Evolutionary conservation across 2,329 filamentous ascomycete species (phyloP).

Genomic region (Apiospora saccharicola): DNA sequence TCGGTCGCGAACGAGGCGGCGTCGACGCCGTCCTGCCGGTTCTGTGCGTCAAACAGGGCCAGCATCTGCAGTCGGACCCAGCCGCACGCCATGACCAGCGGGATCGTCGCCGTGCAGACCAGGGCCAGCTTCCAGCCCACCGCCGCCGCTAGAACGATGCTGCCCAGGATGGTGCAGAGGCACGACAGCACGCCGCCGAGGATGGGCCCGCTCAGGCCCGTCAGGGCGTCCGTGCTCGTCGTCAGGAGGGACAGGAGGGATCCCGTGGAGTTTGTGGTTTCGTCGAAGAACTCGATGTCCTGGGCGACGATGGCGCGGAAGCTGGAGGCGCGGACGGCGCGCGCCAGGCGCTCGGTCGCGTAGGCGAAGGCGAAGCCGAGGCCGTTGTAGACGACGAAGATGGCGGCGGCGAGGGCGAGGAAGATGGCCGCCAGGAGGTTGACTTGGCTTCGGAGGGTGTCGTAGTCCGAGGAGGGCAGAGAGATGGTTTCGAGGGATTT

Average conservation of each 20-base stretch:
- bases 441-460: constrained; percentile 29
- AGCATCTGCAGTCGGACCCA: constrained; percentile 62
- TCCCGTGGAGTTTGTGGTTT: constrained; percentile 86
- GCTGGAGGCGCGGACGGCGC: constrained; percentile 30
- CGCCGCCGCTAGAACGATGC: constrained; percentile 62
- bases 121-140: constrained; percentile 78
- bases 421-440: constrained; percentile 14
- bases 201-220: constrained; percentile 85
- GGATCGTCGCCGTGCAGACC: constrained; percentile 64
- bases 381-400: constrained; percentile 24
- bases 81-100: constrained; percentile 52
- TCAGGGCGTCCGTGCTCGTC: constrained; percentile 86
- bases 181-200: constrained; percentile 87
- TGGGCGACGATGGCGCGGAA: constrained; percentile 81
- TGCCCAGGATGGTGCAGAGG: constrained; percentile 76
- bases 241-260: constrained; percentile 88
- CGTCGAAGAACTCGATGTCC: constrained; percentile 91
- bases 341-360: constrained; percentile 21
- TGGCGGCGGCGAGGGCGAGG: constrained; percentile 22
- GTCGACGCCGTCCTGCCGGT: background rate
- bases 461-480: constrained; percentile 33
- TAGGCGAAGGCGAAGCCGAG: constrained; percentile 25
- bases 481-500: constrained; percentile 27
- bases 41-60: constrained; percentile 45
- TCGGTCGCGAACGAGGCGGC: constrained; percentile 27